Evolutionary conservation across 768 basidiomycete species (phyloP).

Genomic region (Hypholoma fasciculare): DNA sequence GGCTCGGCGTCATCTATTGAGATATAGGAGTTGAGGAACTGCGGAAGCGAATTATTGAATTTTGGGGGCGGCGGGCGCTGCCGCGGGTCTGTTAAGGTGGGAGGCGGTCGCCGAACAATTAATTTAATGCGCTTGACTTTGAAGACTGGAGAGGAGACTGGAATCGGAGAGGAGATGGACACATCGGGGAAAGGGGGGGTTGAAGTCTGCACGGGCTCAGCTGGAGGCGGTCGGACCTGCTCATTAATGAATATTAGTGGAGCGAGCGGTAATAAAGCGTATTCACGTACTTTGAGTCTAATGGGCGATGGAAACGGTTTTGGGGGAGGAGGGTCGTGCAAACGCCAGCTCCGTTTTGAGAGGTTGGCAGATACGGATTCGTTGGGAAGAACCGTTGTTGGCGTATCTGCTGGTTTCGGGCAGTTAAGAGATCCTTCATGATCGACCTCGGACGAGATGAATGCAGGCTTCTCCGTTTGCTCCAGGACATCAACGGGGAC

Average conservation of each 20-base stretch:
- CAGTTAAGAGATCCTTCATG: not conserved
- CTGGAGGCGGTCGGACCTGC: no score
- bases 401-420: no score
- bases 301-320: not conserved
- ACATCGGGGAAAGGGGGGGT: no score
- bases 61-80: constrained; percentile 61
- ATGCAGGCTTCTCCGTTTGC: not conserved
- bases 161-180: not conserved
- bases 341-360: not conserved
- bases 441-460: not conserved
- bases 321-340: not conserved
- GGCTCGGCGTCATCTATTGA: constrained; percentile 38
- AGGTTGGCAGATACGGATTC: not conserved
- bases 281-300: not conserved
- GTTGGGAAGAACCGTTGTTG: not conserved
- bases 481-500: not conserved
- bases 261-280: no score
- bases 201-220: no score
- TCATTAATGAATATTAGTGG: no score
- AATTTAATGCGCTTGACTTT: constrained; percentile 63
- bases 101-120: constrained; percentile 65
- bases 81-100: constrained; percentile 59
- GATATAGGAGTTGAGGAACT: constrained; percentile 64
- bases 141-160: not conserved
- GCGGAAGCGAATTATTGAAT: constrained; percentile 52